A percentile compares a stretch with the other conserved stretches of the same genome.
These are phyloP conservation scores for Fusarium liriodendri DNA, from an alignment of 2,329 filamentous ascomycete genomes.

Conservation along the genomic window DNA sequence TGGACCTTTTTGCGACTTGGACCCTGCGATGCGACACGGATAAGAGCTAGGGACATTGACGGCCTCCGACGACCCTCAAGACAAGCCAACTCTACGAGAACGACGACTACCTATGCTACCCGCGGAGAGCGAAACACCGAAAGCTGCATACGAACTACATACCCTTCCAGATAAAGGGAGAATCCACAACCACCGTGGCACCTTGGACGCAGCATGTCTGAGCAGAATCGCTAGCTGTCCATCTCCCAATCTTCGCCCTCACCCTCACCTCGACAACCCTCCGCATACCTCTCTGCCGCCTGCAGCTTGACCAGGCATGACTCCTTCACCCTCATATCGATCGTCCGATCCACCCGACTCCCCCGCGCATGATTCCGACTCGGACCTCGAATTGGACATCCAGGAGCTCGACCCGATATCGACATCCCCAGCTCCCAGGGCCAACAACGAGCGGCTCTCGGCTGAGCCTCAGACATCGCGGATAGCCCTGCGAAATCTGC, in stretches of 20 bases:
- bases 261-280: constrained; percentile 27
- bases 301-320: constrained; percentile 61
- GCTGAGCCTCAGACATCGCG: constrained; percentile 61
- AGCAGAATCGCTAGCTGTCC: constrained; percentile 34
- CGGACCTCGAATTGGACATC: constrained; percentile 81
- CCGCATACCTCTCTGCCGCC: constrained; percentile 21
- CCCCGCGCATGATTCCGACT: constrained; percentile 75
- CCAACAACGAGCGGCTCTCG: constrained; percentile 43
- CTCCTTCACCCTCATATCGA: constrained; percentile 64
- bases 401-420: constrained; percentile 79
- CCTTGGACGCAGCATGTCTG: constrained; percentile 40
- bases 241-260: constrained; percentile 26
- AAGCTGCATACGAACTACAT: not conserved
- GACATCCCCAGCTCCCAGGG: constrained; percentile 48
- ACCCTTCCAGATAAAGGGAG: not conserved
- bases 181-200: constrained; percentile 3
- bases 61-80: constrained; percentile 20
- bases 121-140: constrained; percentile 1
- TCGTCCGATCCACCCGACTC: constrained; percentile 73
- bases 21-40: constrained; percentile 32
- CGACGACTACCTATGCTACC: not conserved
- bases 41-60: constrained; percentile 29
- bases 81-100: constrained; percentile 13
- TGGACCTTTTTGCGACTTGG: constrained; percentile 37
- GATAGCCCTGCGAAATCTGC: constrained; percentile 78